Evolutionary conservation across 106 monocot genomes (phyloP).

Genomic region (Acorus calamus): DNA sequence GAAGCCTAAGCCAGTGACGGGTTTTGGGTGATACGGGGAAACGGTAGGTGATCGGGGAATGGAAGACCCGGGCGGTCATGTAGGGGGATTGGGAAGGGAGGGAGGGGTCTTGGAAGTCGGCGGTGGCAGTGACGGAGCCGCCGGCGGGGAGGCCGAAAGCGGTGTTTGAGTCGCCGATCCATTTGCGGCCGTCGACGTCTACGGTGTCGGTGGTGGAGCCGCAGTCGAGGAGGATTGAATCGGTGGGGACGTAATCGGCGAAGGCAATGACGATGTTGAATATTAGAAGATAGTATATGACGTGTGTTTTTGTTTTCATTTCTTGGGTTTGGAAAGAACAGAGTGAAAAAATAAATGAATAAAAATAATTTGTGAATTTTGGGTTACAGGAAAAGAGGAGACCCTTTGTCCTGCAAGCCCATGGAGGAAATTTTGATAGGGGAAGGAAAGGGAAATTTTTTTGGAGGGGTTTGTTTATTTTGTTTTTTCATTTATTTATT

Average conservation of each 20-base stretch:
- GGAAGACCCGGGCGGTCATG: slow-evolving; percentile 78
- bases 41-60: slow-evolving; percentile 36
- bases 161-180: slow-evolving; percentile 16
- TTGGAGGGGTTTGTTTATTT: no score
- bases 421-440: no score
- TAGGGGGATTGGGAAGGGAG: slow-evolving; percentile 72
- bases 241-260: slow-evolving; percentile 8
- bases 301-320: background rate
- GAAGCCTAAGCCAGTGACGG: slow-evolving; percentile 69
- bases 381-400: no score
- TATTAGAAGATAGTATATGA: background rate
- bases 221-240: slow-evolving; percentile 46
- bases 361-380: no score
- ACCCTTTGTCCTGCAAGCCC: no score
- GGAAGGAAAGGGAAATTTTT: no score
- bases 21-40: slow-evolving; percentile 33
- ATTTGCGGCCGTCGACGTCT: slow-evolving; percentile 39
- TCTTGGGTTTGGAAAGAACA: no score
- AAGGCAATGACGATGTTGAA: background rate
- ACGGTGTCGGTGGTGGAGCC: slow-evolving; percentile 26
- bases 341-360: no score
- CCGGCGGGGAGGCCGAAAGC: slow-evolving; percentile 14
- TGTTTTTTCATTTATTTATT: no score
- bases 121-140: slow-evolving; percentile 30
- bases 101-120: slow-evolving; percentile 63